Base-by-base conservation (phyloP, 352 stramenopile genomes). In the Phytopythium aichiense region DNA sequence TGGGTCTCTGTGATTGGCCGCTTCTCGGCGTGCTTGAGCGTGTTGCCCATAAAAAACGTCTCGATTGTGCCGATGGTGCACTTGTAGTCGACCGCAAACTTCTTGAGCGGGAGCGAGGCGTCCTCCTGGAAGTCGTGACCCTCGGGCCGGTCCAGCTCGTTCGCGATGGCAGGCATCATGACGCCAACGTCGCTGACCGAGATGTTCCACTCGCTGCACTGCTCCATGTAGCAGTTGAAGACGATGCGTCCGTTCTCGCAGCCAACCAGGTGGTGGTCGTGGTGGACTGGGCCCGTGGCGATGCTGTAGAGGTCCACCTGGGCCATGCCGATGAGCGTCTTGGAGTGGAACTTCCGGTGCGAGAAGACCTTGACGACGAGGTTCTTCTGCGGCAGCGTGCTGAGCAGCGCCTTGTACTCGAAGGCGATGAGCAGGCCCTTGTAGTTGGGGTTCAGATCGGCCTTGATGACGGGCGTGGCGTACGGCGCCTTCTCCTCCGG, bases 211-310 rank as follows among this genome's bases (percentile, higher is more conserved):
- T 94, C 84, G 67, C 78, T 93, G 67, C 87, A 95, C 61, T 96
- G 87, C 59, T 96, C 87, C 87, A 96, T 96, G 73, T 96, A 96
- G 69, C 85, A 94, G 55, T 96, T 96, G 69, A 96, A 96, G 51
- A 96, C 87, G 30, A 96, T 83, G 30, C 87, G 80, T 40, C 87
- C 87, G 60, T 96, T 96, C 31, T 93, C 84, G 54, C 87, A 96
- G 8, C 87, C 87, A 37, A 87, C 73, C 35, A 96, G 69, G 45
- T 96, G 85, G 62, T 96, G 87, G 40, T 96, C 87, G 60, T 96
- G 87, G 61, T 96, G 87, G 46, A 96, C 87, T 1, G 87, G 87
- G 7, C 87, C 87, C 7, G 84, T 96, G 4, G 87, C 85, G 54
- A 96, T 76, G 22, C 80, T 92, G 77, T 82, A 88, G 2, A 96